Evolutionary conservation across 169 alveolate genomes (phyloP), one percentile per base, ranked within the genome.

Genomic region (Cryptosporidium muris): DNA sequence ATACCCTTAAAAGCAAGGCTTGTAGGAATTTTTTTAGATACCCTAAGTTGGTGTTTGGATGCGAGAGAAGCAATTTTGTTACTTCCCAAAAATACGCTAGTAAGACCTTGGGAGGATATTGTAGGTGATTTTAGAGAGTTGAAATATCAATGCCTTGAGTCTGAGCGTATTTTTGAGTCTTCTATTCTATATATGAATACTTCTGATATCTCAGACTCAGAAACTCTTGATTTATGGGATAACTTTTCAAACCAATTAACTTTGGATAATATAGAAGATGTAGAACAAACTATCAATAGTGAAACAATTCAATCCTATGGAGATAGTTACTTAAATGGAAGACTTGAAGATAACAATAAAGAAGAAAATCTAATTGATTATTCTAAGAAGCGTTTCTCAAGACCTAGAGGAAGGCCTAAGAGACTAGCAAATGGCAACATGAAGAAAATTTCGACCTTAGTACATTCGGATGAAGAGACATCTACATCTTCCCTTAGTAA

Each of bases 331-430:
- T 66, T 58, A 58, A 14, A 42, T 60, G 85, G 60, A 38, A 4
- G 3, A 45, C 62, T 38, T 58, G n/a, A 12, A 47, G 60, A 60
- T 38, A 11, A 34, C 16, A 68, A 74, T 4, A 74, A 74, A 42
- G 36, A 34, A 14, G n/a, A 8, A 16, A 42, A 56, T 25, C 14
- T 43, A n/a, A 47, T 6, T 5, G 40, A 40, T 3, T 42, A 53
- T 40, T 43, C 45, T 2, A 66, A 14, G 4, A 74, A 74, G 45
- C 54, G 60, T 47, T n/a, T 58, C 45, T 68, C 85, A 58, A 74
- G 85, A 16, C 85, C 85, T 2, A 74, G 85, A 60, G 85, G 85
- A 74, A 74, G 85, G 4, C 85, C 85, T 36, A 74, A 74, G 45
- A 74, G 85, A 42, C 74, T 43, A 43, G 52, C 63, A 4, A 45